Percentiles rank a stretch among this genome's conserved stretches.
Conservation (phyloP, 208 protist species). For the Acanthamoeba rhysodes region DNA sequence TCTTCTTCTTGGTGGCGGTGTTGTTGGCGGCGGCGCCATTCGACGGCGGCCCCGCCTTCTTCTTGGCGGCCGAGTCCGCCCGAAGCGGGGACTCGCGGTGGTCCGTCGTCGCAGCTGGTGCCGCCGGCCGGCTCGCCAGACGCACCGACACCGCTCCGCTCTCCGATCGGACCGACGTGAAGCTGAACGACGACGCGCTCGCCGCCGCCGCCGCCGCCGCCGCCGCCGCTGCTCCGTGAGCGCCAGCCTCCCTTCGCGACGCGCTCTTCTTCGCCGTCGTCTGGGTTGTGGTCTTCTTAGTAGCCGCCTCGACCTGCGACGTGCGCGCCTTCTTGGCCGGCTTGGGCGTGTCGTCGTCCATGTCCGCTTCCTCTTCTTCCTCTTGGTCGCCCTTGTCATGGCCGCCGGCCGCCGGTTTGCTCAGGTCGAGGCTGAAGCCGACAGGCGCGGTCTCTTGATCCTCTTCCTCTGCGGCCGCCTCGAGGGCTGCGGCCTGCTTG, state of each 20-base stretch:
- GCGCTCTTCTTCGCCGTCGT: no score
- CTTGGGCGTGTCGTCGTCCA: neutral
- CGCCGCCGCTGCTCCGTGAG: neutral
- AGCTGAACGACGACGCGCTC: neutral
- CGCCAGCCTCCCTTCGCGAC: neutral
- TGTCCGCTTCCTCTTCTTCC: neutral
- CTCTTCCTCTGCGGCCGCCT: neutral
- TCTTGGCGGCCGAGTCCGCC: no score
- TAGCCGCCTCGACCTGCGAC: no score
- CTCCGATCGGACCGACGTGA: slow-evolving; percentile 5
- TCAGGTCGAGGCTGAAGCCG: neutral
- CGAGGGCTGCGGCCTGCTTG: neutral
- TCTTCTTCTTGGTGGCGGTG: neutral
- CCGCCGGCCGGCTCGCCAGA: neutral
- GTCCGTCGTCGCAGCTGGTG: neutral
- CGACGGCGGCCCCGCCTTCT: no score
- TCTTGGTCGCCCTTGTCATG: neutral
- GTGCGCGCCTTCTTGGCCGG: neutral
- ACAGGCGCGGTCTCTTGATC: neutral
- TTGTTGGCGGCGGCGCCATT: neutral
- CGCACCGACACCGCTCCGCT: neutral
- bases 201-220: neutral
- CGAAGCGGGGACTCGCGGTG: neutral
- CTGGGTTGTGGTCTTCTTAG: neutral
- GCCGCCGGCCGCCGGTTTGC: no score